Percentiles rank a stretch among this genome's conserved stretches.
Conservation (phyloP, 2,329 filamentous ascomycete genomes). For the Colletotrichum sp. region DNA sequence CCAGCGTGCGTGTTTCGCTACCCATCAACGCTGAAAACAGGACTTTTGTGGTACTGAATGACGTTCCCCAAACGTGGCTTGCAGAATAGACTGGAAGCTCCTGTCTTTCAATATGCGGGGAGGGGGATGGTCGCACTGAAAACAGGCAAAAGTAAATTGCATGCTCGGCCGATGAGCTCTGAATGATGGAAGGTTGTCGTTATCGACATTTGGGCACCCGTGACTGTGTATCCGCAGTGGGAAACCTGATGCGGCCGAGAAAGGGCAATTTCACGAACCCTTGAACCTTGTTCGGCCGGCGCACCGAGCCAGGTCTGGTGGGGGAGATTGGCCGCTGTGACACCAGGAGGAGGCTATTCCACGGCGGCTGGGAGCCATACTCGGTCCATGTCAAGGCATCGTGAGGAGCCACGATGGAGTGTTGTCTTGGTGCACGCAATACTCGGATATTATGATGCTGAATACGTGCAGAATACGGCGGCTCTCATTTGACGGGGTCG, state of each 20-base stretch:
- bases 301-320: background rate
- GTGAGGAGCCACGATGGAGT: background rate
- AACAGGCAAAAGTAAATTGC: background rate
- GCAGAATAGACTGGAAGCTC: background rate
- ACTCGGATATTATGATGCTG: background rate
- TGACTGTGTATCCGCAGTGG: background rate
- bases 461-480: background rate
- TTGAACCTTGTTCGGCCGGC: constrained; percentile 7
- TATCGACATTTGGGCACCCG: background rate
- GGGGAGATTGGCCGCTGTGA: background rate
- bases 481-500: background rate
- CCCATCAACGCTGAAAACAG: background rate
- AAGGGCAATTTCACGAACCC: constrained; percentile 8
- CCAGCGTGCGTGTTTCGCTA: background rate
- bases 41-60: background rate
- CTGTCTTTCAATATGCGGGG: background rate
- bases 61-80: constrained; percentile 6
- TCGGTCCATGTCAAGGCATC: background rate
- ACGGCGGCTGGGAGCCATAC: background rate
- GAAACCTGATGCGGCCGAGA: constrained; percentile 1
- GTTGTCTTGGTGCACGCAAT: background rate
- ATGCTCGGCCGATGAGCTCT: constrained; percentile 1
- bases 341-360: background rate
- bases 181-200: background rate
- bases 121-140: background rate